phyloP scores from a whole-genome alignment of 176 grass and related monocot species.

The maize (Zea mays) region DNA sequence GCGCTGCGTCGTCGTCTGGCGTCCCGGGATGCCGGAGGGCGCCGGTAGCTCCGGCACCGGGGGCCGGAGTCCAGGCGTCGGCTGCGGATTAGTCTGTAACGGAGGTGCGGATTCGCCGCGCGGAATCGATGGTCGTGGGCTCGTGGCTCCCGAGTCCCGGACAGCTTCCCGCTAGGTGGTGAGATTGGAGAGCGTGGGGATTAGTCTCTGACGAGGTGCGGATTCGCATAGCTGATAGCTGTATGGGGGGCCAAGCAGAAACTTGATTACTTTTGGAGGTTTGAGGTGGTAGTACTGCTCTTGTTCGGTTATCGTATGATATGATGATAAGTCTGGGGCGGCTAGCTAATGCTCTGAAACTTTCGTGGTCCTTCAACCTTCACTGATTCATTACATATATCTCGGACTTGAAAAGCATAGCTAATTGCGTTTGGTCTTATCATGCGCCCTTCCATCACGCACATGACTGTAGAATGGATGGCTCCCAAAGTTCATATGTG shows the following conservation, averaged over 20 bases:
- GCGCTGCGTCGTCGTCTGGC: background rate
- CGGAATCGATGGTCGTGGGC: background rate
- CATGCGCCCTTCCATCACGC: conserved; percentile 12
- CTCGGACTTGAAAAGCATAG: conserved; percentile 7
- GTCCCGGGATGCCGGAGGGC: background rate
- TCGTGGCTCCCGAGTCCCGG: background rate
- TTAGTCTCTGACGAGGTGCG: too few species aligned
- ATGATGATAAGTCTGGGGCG: background rate
- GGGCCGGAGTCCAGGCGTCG: background rate
- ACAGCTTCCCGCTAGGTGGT: background rate
- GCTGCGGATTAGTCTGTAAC: background rate
- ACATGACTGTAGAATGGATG: conserved; percentile 2
- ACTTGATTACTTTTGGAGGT: background rate
- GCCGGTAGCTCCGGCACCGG: conserved; percentile 3
- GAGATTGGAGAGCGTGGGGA: background rate
- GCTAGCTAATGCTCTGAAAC: conserved; percentile 20
- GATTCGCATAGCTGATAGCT: background rate
- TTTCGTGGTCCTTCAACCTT: conserved; percentile 21
- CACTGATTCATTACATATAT: conserved; percentile 12
- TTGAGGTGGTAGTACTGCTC: background rate
- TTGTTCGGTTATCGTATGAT: conserved; percentile 2
- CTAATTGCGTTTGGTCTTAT: background rate
- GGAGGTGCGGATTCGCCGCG: conserved; percentile 30
- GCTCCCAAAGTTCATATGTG: background rate
- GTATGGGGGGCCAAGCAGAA: background rate